Percentiles rank a stretch among this genome's conserved stretches.
Conservation (phyloP, 441 rosid genomes). For the Erodium trifolium region DNA sequence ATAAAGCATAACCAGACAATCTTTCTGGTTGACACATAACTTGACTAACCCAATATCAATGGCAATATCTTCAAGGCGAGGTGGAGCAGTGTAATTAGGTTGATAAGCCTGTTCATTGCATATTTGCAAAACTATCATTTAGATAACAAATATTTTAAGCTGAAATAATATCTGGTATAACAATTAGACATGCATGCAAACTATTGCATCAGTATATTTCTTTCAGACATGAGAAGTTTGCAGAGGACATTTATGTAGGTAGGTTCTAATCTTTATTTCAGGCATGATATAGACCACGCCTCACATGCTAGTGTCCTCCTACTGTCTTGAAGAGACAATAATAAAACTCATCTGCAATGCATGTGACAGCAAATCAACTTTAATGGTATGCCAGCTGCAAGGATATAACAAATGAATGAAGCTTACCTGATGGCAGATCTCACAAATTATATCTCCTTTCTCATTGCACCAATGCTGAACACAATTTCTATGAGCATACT, state of each 20-base stretch:
- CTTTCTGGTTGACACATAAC: no score
- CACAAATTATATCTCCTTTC: slow-evolving; percentile 74
- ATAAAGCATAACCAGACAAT: not conserved
- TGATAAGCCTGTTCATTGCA: slow-evolving; percentile 46
- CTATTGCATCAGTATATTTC: no score
- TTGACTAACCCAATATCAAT: slow-evolving; percentile 70
- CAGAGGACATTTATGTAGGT: no score
- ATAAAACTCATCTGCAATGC: no score
- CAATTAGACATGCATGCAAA: no score
- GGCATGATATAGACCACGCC: no score
- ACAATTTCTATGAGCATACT: slow-evolving; percentile 38
- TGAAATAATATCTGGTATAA: not conserved
- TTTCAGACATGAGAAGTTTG: no score
- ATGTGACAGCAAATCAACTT: not conserved
- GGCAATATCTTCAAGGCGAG: slow-evolving; percentile 52
- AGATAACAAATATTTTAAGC: not conserved
- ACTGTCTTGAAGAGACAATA: not conserved
- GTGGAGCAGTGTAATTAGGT: slow-evolving; percentile 70
- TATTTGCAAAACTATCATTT: slow-evolving; percentile 12
- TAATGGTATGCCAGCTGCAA: not conserved
- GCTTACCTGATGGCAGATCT: slow-evolving; percentile 73
- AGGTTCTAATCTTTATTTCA: no score
- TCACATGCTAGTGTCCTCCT: no score
- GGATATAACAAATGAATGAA: not conserved
- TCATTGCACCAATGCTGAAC: slow-evolving; percentile 93